phyloP scores from a whole-genome alignment of 176 grass and related monocot species.

The Cenchrus fungigraminus region DNA sequence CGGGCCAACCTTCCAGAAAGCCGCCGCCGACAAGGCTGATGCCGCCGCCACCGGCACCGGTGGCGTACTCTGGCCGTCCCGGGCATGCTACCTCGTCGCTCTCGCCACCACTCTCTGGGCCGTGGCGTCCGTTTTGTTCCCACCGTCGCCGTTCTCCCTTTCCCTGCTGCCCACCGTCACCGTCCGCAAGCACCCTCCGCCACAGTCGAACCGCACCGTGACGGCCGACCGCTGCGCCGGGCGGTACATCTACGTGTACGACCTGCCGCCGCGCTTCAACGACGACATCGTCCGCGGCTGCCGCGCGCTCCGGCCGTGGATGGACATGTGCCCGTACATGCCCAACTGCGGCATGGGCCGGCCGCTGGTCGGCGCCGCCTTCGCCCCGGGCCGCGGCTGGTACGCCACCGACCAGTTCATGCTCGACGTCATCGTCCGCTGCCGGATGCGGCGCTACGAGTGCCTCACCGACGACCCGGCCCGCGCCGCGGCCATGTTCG shows the following conservation, averaged over 20 bases:
- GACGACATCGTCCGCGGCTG: constrained; percentile 61
- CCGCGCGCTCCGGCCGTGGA: constrained; percentile 57
- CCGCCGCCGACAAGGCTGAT: background rate
- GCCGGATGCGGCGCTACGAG: constrained; percentile 60
- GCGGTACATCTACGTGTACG: constrained; percentile 74
- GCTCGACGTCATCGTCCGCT: constrained; percentile 75
- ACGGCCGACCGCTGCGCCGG: constrained; percentile 51
- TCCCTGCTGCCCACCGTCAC: background rate
- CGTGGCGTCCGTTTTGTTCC: background rate
- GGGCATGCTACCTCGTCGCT: background rate
- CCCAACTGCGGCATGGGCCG: constrained; percentile 67
- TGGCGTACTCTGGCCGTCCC: background rate
- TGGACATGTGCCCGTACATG: constrained; percentile 69
- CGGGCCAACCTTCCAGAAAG: background rate
- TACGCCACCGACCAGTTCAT: constrained; percentile 81
- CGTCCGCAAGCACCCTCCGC: background rate
- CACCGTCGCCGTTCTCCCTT: constrained; percentile 9
- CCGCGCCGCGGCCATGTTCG: constrained; percentile 61
- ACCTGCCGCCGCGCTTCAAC: constrained; percentile 71
- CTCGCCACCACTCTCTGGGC: constrained; percentile 19
- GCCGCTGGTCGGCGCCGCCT: constrained; percentile 41
- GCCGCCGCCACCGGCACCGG: background rate
- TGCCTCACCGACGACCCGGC: constrained; percentile 66
- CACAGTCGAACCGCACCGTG: background rate
- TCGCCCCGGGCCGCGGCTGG: constrained; percentile 60